These are phyloP conservation scores for Plectosphaerella plurivora DNA, from an alignment of 2,329 filamentous ascomycete species.

Conservation along the genomic window DNA sequence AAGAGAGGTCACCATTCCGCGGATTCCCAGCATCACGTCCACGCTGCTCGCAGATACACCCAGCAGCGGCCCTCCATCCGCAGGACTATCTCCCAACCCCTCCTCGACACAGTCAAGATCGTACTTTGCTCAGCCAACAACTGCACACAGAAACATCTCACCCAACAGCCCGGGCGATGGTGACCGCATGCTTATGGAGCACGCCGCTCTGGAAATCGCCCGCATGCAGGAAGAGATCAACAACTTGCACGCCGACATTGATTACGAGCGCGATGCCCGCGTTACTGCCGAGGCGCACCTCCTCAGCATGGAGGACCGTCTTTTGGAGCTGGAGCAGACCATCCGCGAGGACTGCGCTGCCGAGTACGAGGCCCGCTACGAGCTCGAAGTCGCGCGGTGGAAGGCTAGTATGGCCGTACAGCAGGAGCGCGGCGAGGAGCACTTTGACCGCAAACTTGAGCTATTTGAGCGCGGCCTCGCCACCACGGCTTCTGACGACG, in stretches of 20 bases:
- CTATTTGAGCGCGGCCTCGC: conserved; percentile 48
- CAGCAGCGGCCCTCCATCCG: conserved; percentile 14
- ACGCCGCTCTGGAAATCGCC: conserved; percentile 74
- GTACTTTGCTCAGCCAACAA: conserved; percentile 9
- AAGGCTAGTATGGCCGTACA: conserved; percentile 74
- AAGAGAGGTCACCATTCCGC: conserved; percentile 85
- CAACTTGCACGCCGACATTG: conserved; percentile 63
- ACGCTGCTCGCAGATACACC: conserved; percentile 51
- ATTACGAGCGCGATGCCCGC: conserved; percentile 66
- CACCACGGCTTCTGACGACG: conserved; percentile 25
- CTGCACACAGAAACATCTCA: conserved; percentile 32
- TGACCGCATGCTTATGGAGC: conserved; percentile 72
- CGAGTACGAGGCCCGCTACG: conserved; percentile 78
- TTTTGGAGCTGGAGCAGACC: conserved; percentile 69
- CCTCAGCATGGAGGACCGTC: conserved; percentile 61
- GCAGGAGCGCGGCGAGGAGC: conserved; percentile 73
- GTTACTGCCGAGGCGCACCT: conserved; percentile 70
- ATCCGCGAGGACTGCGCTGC: conserved; percentile 84
- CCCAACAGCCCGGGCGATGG: conserved; percentile 34
- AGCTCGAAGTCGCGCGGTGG: conserved; percentile 75
- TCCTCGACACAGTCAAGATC: conserved; percentile 3
- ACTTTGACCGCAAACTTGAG: conserved; percentile 83
- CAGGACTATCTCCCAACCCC: conserved; percentile 13
- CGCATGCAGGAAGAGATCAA: conserved; percentile 77
- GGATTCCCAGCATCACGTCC: conserved; percentile 76